Base-by-base conservation (phyloP, 2,329 filamentous ascomycete genomes). In the Didymella keratinophila region DNA sequence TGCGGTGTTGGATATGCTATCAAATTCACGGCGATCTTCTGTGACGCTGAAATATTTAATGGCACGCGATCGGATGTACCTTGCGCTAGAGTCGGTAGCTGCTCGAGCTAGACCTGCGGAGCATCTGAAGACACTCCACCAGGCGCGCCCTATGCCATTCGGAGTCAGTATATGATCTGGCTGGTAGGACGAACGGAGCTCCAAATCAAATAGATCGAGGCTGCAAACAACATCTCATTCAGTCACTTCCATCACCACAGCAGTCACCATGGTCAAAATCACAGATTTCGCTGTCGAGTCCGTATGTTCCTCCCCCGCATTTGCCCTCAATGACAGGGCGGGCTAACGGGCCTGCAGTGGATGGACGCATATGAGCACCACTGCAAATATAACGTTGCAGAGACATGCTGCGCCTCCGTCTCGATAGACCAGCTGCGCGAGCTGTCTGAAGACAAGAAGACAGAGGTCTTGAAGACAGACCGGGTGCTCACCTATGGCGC, bases 401-500 rank as follows among this genome's bases (percentile, higher is more conserved):
- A 94, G 76, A 94, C 91, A 0, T 94, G 91, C 71, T 89, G 86
- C 55, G 86, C 89, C 2, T 92, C 89, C 3, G 81, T 94, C 21
- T 93, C 90, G 0, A 79, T 94, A 58, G 82, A 89, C 23, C 85
- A 93, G 46, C 81, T 94, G 3, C 78, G 82, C 10, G 76, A 76
- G 0, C 76, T 94, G 25, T 87, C 82, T 18, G 84, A 85, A 43
- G 83, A 87, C 65, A 83, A 84, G 49, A 68, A 62, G 53, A 76
- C 57, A 76, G 83, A 69, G 51, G 84, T 78, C 71, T 80, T 78
- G 41, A 72, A 82, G 41, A 81, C 84, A 5, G 84, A 85, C 4
- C 84, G 78, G 47, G 84, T 84, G 62, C 84, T 95, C 50, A 88
- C 85, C 6, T 94, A 96, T 73, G 91, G 90, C 23, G 80, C 86